Base-by-base conservation (phyloP, 116 monocot species). In the Dioscorea cayenensis region DNA sequence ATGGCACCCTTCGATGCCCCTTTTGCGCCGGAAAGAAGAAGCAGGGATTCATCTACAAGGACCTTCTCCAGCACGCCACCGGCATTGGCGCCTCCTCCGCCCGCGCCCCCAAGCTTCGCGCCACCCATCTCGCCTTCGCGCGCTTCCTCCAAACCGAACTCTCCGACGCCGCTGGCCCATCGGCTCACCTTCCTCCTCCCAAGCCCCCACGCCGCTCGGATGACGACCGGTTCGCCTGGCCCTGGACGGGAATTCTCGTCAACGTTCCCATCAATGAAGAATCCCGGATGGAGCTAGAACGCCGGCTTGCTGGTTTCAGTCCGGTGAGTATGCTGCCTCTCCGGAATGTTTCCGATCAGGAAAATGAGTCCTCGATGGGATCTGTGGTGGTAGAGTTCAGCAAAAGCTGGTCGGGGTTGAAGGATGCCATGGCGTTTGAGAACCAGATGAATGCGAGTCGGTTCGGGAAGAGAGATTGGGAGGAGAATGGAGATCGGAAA, bases 41-140 rank as follows among this genome's bases (percentile, higher is more conserved):
- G 43, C 89, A 85, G 70, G 76, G 71, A 60, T 89, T 83, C 72
- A 71, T 60, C 9, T 78, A 76, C 65, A 89, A 81, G 66, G 89
- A 85, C 59, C 76, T 89, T 7, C 72, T 83, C 62, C 71, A 70
- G 74, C 83, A 83, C 64, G 78, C 83, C 66, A 75, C 78, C 64
- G 83, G 78, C 2, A 67, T 83, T 36, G 83, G 83, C 59, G 83
- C 67, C 38, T 83, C 83, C 17, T 48, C 37, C 23, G 66, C 60
- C 61, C 60, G 67, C 37, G 60, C 67, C 18, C 71, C 66, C 21
- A 61, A 65, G 10, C 66, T 71, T 60, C 69, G 67, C 13, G 83
- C 83, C 63, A 5, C 35, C 22, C 83, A 83, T 67, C 70, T 70
- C 35, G 83, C 83, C 64, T 75, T 83, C 67, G 83, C 83, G 16